phyloP scores from a whole-genome alignment of 164 flowering plant species.

The Chimonanthus salicifolius region DNA sequence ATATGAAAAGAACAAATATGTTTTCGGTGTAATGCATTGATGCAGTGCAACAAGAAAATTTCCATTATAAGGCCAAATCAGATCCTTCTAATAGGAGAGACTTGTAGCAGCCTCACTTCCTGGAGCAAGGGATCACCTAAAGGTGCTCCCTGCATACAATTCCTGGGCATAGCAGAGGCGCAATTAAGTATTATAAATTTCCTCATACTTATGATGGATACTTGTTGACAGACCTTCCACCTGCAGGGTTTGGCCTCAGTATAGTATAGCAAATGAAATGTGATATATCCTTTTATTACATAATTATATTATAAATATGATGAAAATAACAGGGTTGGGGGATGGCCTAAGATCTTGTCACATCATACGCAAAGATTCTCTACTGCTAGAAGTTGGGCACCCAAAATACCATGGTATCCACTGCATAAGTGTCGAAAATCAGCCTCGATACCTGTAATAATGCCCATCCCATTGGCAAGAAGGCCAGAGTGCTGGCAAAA shows the following conservation, averaged over 20 bases:
- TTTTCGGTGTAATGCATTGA: not conserved
- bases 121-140: not conserved
- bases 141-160: not conserved
- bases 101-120: too few relatives aligned
- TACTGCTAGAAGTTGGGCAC: not conserved
- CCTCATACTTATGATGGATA: too few relatives aligned
- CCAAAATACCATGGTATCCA: not conserved
- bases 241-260: too few relatives aligned
- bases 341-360: not conserved
- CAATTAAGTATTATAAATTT: too few relatives aligned
- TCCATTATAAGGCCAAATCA: not conserved
- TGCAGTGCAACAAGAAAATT: not conserved
- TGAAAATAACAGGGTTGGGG: not conserved
- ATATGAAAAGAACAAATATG: too few relatives aligned
- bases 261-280: not conserved
- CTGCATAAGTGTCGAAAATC: not conserved
- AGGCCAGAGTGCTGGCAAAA: constrained; percentile 78
- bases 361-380: not conserved
- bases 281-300: not conserved
- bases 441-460: constrained; percentile 52
- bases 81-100: too few relatives aligned
- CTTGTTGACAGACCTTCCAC: too few relatives aligned
- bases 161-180: too few relatives aligned
- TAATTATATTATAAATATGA: not conserved
- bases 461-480: constrained; percentile 98